Conservation (phyloP, 2,329 filamentous ascomycete genomes). For the Scedosporium dehoogii region DNA sequence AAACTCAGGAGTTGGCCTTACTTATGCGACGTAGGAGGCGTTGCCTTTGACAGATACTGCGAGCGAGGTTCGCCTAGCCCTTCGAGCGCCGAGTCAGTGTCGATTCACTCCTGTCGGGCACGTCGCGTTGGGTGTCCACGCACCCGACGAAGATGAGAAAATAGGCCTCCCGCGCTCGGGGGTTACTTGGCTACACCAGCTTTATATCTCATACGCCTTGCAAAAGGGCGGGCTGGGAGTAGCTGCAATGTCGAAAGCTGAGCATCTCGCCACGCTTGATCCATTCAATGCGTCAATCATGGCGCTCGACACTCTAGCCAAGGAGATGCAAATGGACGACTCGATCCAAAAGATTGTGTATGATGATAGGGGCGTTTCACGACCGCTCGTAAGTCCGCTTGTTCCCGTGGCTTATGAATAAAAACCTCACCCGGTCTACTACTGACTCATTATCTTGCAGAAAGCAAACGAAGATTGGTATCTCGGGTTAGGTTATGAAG, state of each 20-base stretch:
- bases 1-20: not conserved
- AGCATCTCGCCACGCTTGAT: not conserved
- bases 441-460: not conserved
- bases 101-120: not conserved
- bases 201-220: not conserved
- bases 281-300: not conserved
- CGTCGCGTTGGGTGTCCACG: not conserved
- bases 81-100: not conserved
- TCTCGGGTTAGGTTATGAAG: not conserved
- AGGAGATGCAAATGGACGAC: not conserved
- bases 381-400: not conserved
- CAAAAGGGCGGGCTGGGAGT: not conserved
- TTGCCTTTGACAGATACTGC: not conserved
- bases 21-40: not conserved
- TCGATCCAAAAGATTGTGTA: not conserved
- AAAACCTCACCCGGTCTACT: not conserved
- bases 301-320: not conserved
- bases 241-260: not conserved
- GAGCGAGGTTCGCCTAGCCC: not conserved
- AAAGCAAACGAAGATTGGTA: not conserved
- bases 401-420: not conserved
- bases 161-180: not conserved
- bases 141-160: not conserved
- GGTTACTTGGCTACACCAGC: not conserved
- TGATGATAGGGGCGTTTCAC: not conserved